Base-by-base conservation (phyloP, 1,139 yeast genomes). In the Suhomyces atakaporum region DNA sequence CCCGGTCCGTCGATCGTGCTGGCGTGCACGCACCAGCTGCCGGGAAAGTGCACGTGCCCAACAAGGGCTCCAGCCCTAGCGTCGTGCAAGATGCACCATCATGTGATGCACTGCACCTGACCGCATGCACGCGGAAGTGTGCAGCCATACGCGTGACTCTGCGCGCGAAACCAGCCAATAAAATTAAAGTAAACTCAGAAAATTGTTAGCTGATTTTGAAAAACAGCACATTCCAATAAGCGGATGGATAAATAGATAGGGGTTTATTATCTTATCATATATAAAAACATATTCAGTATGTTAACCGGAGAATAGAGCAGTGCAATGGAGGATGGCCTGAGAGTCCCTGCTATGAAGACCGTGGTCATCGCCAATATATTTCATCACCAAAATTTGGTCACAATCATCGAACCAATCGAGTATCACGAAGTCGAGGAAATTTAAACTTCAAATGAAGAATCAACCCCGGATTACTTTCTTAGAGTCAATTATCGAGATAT, bases 171-270 rank as follows among this genome's bases (percentile, higher is more conserved):
- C n/a, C 26, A 42, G 35, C 49, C 49, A 45, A 45, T 45, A 34
- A 44, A 29, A 44, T 28, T 25, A 10, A 22, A 36, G 43, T 35
- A 26, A 39, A 35, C 35, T 40, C 46, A 33, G 26, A 39, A 39
- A 39, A 35, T 31, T 35, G 45, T 45, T 43, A 44, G 47, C 49
- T 45, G 49, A 45, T 44, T 45, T 45, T 29, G 36, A 34, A 38
- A 34, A 38, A 28, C 41, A 28, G 31, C 11, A 24, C 27, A 15
- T 33, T 31, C 35, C 26, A 24, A 29, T 30, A 35, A 29, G 27
- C 13, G 33, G 33, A 22, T 38, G 38, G 19, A 34, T 38, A 38
- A 33, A 34, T 38, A 33, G 41, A 38, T 38, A 30, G 29, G 25
- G 32, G 31, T 31, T 27, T 24, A 23, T 25, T 29, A 27, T 34